These are phyloP conservation scores for Termitomyces sp. DNA, from an alignment of 768 basidiomycete genomes.

Conservation along the genomic window DNA sequence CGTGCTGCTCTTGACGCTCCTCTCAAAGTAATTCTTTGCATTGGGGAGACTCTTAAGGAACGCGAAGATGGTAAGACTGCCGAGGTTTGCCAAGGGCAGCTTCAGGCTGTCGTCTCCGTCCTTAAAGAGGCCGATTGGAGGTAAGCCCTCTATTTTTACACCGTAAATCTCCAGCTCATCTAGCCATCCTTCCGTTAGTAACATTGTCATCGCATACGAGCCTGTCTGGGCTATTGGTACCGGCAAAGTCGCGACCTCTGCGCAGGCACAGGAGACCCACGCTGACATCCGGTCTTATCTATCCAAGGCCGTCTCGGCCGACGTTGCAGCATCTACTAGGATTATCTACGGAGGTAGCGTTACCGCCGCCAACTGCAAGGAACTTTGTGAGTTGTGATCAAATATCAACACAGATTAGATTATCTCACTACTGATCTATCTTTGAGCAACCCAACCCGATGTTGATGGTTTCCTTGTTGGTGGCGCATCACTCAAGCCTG, in stretches of 20 bases:
- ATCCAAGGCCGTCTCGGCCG: conserved; percentile 54
- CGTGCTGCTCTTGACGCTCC: conserved; percentile 72
- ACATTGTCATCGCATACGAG: conserved; percentile 94
- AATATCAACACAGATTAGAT: no score
- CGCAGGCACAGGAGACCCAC: conserved; percentile 94
- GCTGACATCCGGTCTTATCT: conserved; percentile 78
- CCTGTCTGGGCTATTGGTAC: conserved; percentile 99
- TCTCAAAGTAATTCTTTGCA: conserved; percentile 90
- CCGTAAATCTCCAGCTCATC: background rate
- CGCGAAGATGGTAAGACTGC: conserved; percentile 78
- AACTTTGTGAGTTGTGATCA: conserved; percentile 61
- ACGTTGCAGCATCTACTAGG: conserved; percentile 70
- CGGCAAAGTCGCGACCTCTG: conserved; percentile 88
- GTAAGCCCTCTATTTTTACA: conserved; percentile 36
- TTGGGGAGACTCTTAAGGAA: conserved; percentile 90
- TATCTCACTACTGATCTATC: background rate
- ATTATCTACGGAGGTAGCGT: conserved; percentile 98
- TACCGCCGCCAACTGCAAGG: conserved; percentile 80
- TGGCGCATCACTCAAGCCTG: conserved; percentile 96
- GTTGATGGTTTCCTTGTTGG: conserved; percentile 99
- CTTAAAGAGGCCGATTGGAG: conserved; percentile 73
- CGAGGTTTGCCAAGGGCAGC: conserved; percentile 77
- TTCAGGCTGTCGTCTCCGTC: conserved; percentile 67
- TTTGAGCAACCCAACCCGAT: conserved; percentile 68
- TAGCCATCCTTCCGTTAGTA: conserved; percentile 38